Evolutionary conservation across 345 rosid genomes (phyloP), one percentile per base, ranked within the genome.

Genomic region (Turritis glabra): DNA sequence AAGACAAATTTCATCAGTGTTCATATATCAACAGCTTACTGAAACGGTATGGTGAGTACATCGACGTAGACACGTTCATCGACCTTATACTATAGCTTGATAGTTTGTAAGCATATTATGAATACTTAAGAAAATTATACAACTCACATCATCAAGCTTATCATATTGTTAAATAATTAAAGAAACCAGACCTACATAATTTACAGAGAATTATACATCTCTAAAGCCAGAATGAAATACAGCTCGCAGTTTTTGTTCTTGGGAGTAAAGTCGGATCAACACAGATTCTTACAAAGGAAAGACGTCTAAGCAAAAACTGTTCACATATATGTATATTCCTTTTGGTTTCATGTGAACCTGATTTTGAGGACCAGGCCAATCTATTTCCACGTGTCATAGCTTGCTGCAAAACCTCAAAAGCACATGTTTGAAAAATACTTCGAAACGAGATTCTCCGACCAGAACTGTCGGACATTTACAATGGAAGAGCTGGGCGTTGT

Each of bases 401-500:
- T 54, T 76, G 57, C 46, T 54, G 59, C 52, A 8, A 69, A 69
- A 32, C 52, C 23, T 44, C 52, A 43, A 22, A 40, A 68, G 22
- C 75, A 14, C 48, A 62, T 12, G 17, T 62, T 33, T 76, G 48
- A 4, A 75, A 40, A 51, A 59, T 9, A 26, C 50, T 69, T 57
- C 22, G 4, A 17, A 25, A 74, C 12, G 5, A 53, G 37, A 54
- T 69, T 71, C 22, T 30, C 65, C 5, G 5, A 69, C 32, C 14
- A 17, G 19, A 32, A 54, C 59, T 10, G 21, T 70, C 5, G 26
- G 52, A 47, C 37, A 76, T 82, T 84, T 73, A 85, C 69, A 76
- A 76, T 75, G 92, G 86, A 63, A 81, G 82, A 23, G 90, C 53
- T 21, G 96, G 95, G 25, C 88, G 91, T 41, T 89, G 88, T 72